Percentiles rank a stretch among this genome's conserved stretches.
phyloP scores from a whole-genome alignment of 495 filamentous ascomycete genomes.

The Hyaloscypha finlandica region DNA sequence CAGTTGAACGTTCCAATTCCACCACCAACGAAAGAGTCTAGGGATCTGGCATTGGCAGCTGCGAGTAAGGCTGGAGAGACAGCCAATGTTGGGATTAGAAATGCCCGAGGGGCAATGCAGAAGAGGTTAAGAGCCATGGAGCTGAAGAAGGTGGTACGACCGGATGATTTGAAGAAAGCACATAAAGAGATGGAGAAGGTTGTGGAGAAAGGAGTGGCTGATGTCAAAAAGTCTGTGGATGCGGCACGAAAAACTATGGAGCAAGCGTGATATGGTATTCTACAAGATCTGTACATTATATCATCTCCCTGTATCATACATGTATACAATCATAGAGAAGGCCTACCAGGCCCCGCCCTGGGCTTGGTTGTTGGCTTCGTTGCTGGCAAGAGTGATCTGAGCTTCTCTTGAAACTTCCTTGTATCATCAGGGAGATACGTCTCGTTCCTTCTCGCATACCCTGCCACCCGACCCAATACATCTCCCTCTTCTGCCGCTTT shows the following conservation, averaged over 20 bases:
- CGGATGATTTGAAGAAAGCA: conserved; percentile 69
- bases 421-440: conserved; percentile 40
- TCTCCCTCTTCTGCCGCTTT: conserved; percentile 36
- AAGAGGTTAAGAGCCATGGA: conserved; percentile 66
- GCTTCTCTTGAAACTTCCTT: conserved; percentile 38
- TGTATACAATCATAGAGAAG: conserved; percentile 17
- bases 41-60: conserved; percentile 51
- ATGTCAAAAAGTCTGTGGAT: conserved; percentile 70
- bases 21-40: conserved; percentile 62
- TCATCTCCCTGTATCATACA: neutral
- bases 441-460: conserved; percentile 39
- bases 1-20: conserved; percentile 76
- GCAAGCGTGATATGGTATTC: conserved; percentile 30
- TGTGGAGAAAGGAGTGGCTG: conserved; percentile 66
- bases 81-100: conserved; percentile 53
- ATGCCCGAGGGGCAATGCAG: conserved; percentile 58
- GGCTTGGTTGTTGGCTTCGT: neutral
- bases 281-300: conserved; percentile 32
- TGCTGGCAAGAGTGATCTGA: conserved; percentile 34
- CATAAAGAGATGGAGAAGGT: conserved; percentile 73
- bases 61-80: conserved; percentile 64
- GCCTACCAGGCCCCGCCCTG: neutral
- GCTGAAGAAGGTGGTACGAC: conserved; percentile 53
- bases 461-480: conserved; percentile 36
- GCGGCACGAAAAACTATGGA: conserved; percentile 61